phyloP scores from a whole-genome alignment of 768 basidiomycete genomes.

The Boletus coccyginus region DNA sequence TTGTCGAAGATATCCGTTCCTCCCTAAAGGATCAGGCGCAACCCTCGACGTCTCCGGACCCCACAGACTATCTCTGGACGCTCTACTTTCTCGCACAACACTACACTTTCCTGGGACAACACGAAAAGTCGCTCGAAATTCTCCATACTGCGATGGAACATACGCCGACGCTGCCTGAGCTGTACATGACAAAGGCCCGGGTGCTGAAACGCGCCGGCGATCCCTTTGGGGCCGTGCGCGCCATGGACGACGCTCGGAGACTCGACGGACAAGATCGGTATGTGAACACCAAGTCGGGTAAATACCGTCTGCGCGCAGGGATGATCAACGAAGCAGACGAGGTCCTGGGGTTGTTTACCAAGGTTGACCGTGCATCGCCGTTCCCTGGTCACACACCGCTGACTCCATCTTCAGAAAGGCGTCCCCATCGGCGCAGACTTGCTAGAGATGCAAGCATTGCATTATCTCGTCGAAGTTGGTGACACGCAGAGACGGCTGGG shows the following conservation, averaged over 20 bases:
- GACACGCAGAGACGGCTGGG: conserved; percentile 64
- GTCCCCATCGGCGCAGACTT: conserved; percentile 77
- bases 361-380: conserved; percentile 50
- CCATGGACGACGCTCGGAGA: conserved; percentile 76
- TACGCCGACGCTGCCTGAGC: conserved; percentile 92
- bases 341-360: conserved; percentile 86
- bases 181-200: conserved; percentile 78
- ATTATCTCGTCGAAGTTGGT: conserved; percentile 83
- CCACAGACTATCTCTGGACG: conserved; percentile 89
- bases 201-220: conserved; percentile 88
- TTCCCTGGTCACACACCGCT: background rate
- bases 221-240: conserved; percentile 63
- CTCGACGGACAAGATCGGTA: conserved; percentile 95
- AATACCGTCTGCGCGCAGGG: conserved; percentile 85
- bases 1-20: conserved; percentile 52
- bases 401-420: conserved; percentile 70
- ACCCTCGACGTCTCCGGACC: conserved; percentile 37
- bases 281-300: conserved; percentile 90
- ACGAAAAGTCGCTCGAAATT: conserved; percentile 51
- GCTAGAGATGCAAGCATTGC: conserved; percentile 93
- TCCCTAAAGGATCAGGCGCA: conserved; percentile 35
- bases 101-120: conserved; percentile 58
- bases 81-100: conserved; percentile 95
- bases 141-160: conserved; percentile 70
- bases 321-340: conserved; percentile 71